These are phyloP conservation scores for Pichia nakasei DNA, from an alignment of 805 yeast species.

Conservation along the genomic window DNA sequence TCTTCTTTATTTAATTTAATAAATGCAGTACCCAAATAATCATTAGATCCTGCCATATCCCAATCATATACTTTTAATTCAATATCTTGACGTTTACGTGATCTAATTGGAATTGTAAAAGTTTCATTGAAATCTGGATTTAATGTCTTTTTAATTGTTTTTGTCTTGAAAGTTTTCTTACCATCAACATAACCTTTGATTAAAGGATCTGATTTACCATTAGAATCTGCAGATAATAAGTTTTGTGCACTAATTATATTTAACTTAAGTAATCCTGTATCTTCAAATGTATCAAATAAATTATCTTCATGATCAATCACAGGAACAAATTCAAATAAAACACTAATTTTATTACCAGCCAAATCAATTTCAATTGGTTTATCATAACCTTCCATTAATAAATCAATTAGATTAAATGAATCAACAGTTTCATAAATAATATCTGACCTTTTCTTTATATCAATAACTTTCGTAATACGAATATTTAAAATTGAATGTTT, in stretches of 20 bases:
- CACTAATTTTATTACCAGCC: constrained; percentile 29
- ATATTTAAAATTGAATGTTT: constrained; percentile 48
- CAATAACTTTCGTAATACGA: constrained; percentile 46
- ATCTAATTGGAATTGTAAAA: constrained; percentile 48
- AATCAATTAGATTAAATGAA: constrained; percentile 40
- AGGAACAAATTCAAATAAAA: constrained; percentile 57
- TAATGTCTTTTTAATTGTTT: constrained; percentile 54
- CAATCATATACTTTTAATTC: constrained; percentile 54
- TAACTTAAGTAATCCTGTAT: constrained; percentile 56
- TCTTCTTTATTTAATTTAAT: constrained; percentile 35
- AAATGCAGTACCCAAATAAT: constrained; percentile 42
- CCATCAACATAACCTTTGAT: constrained; percentile 47
- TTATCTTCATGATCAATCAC: constrained; percentile 37
- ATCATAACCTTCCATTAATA: constrained; percentile 41
- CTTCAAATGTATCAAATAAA: constrained; percentile 47
- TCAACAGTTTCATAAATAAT: constrained; percentile 46
- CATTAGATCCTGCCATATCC: constrained; percentile 70
- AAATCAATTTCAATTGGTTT: constrained; percentile 39
- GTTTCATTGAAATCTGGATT: constrained; percentile 73
- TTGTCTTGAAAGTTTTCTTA: constrained; percentile 45
- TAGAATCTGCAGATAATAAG: constrained; percentile 53
- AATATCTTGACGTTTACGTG: constrained; percentile 49
- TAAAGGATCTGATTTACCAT: constrained; percentile 74
- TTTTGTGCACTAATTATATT: constrained; percentile 48
- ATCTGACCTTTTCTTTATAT: constrained; percentile 39